Evolutionary conservation across 2,329 filamentous ascomycete species (phyloP), one percentile per base, ranked within the genome.

Genomic region (Plenodomus biglobosus): DNA sequence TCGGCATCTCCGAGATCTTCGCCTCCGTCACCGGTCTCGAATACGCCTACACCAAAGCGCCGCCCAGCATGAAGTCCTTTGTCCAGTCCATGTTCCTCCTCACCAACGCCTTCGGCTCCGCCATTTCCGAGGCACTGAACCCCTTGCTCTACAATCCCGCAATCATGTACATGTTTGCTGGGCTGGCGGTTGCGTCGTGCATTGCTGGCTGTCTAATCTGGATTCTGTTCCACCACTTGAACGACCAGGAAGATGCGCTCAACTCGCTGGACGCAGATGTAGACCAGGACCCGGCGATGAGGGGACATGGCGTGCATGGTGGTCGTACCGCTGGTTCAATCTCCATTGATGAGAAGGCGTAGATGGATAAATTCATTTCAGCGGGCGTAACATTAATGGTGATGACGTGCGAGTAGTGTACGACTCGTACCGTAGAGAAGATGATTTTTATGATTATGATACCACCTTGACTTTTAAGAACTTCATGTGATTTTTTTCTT

Each of bases 141-240:
- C 82, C 84, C 0, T 75, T 79, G 3, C 78, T 83, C 2, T 79
- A 80, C 50, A 81, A 89, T 58, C 86, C 86, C 3, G 79, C 82
- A 53, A 82, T 87, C 58, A 60, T 85, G 55, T 88, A 84, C 83
- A 83, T 88, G 82, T 73, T 64, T 59, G 65, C 66, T 36, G 64
- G 68, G 45, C 48, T 73, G 32, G 65, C 66, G 5, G 53, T 64
- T 21, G 42, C 58, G 1, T 62, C 56, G 15, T 70, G 71, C 48
- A 37, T 70, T 10, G 56, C 66, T 19, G 70, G 70, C 15, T 58
- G 55, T 21, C 36, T 70, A 42, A 70, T 73, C 39, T 73, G 68
- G 68, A 53, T 71, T 10, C 19, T 71, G 38, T 72, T 73, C 61
- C 66, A 70, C 48, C 69, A 72, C 52, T 55, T 71, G 50, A 72